Percentiles rank a stretch among this genome's conserved stretches.
These are phyloP conservation scores for Tilletia walkeri DNA, from an alignment of 1,284 basidiomycete species.

Conservation along the genomic window DNA sequence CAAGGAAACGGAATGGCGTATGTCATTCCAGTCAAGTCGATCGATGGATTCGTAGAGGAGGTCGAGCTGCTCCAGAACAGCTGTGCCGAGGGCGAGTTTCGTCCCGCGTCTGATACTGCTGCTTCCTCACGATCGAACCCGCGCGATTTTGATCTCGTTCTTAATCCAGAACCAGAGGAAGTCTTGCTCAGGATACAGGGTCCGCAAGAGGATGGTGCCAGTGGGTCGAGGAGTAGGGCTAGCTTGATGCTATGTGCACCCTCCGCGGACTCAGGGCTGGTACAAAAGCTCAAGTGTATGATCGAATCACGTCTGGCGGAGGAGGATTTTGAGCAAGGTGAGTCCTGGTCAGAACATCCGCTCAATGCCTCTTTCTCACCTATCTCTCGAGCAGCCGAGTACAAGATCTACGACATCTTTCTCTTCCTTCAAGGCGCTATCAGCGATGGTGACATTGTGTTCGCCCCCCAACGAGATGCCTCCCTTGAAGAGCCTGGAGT, in stretches of 20 bases:
- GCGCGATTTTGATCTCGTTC: background rate
- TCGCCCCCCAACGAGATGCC: background rate
- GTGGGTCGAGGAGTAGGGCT: background rate
- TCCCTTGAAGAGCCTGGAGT: background rate
- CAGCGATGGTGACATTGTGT: background rate
- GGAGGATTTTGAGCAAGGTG: slow-evolving; percentile 1
- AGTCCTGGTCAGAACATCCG: background rate
- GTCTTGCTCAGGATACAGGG: background rate
- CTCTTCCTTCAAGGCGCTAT: background rate
- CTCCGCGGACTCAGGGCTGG: background rate
- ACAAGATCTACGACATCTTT: slow-evolving; percentile 13
- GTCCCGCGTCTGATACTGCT: background rate
- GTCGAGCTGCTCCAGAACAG: background rate
- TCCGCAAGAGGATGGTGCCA: background rate
- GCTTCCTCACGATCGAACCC: background rate
- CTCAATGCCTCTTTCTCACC: background rate
- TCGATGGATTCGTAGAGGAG: background rate
- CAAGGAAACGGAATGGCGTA: background rate
- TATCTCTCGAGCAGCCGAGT: background rate
- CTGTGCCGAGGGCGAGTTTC: background rate
- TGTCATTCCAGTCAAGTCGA: background rate
- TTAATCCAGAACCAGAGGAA: background rate
- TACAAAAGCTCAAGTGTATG: background rate
- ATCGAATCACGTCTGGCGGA: background rate
- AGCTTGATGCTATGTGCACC: background rate